Evolutionary conservation across 2,329 filamentous ascomycete species (phyloP), one percentile per base, ranked within the genome.

Genomic region (Pyricularia grisea): DNA sequence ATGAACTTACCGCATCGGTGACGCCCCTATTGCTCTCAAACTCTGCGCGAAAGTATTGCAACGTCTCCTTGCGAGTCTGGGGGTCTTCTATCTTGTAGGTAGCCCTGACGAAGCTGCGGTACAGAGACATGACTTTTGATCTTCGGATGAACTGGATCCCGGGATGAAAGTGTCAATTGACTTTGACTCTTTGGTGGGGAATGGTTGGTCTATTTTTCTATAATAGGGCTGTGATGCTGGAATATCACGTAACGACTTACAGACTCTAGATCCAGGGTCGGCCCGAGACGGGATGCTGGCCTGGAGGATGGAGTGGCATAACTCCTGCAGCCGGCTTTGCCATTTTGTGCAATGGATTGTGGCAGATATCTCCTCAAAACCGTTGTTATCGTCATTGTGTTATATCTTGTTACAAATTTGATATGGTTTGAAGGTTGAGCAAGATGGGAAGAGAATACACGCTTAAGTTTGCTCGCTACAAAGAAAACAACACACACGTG

Each of bases 1-100:
- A 20, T 25, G 17, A 79, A 79, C 84, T 65, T 76, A 88, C 86
- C 68, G 85, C 72, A 74, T 90, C 87, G 1, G 82, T 84, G 65
- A 89, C 85, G 68, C 78, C 72, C 28, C 83, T 82, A 73, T 88
- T 84, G 69, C 87, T 81, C 76, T 88, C 85, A 74, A 90, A 88
- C 74, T 90, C 88, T 70, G 84, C 82, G 25, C 87, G 82, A 50
- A 83, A 87, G 76, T 84, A 88, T 68, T 78, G 79, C 69, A 83
- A 79, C 7, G 86, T 87, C 75, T 90, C 88, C n/a, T 78, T 77
- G 67, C 82, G 83, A 5, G 85, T 85, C 3, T 73, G 76, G 9
- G 79, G 74, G 73, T 90, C 85, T 20, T 72, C 68, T 69, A 90
- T 88, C 69, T 77, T 79, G 42, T 78, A 78, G 2, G 84, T 87